phyloP scores from a whole-genome alignment of 768 basidiomycete species.

The Vishniacozyma victoriae region DNA sequence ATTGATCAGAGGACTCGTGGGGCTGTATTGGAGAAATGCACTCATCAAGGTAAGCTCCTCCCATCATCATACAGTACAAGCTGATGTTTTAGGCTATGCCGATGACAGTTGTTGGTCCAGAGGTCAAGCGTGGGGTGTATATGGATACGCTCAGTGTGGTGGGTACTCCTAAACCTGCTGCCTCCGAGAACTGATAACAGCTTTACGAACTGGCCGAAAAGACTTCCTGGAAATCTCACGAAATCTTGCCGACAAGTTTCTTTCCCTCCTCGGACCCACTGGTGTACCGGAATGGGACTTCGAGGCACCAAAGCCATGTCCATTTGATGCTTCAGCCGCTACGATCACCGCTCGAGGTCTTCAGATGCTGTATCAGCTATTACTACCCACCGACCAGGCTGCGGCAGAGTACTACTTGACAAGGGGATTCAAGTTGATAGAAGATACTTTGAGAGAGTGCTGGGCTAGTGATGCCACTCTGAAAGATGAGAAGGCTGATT shows the following conservation, averaged over 20 bases:
- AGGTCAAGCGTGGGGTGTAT: conserved; percentile 40
- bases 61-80: too few relatives aligned
- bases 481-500: conserved; percentile 23
- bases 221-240: conserved; percentile 28
- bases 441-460: conserved; percentile 25
- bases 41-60: conserved; percentile 21
- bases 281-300: conserved; percentile 40
- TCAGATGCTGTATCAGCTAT: conserved; percentile 25
- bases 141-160: conserved; percentile 38
- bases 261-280: conserved; percentile 16
- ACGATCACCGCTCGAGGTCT: conserved; percentile 30
- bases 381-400: conserved; percentile 10
- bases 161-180: conserved; percentile 8
- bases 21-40: conserved; percentile 10
- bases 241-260: conserved; percentile 29
- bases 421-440: conserved; percentile 20
- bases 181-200: conserved; percentile 7
- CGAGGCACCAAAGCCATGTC: conserved; percentile 27
- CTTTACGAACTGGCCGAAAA: conserved; percentile 27
- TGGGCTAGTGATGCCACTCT: conserved; percentile 17
- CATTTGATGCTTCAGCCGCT: conserved; percentile 36
- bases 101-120: conserved; percentile 34
- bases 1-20: conserved; percentile 29
- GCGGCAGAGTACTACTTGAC: conserved; percentile 28
- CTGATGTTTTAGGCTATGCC: conserved; percentile 22